Evolutionary conservation across 169 alveolate genomes (phyloP).

Genomic region (Cryptosporidium xiaoi): DNA sequence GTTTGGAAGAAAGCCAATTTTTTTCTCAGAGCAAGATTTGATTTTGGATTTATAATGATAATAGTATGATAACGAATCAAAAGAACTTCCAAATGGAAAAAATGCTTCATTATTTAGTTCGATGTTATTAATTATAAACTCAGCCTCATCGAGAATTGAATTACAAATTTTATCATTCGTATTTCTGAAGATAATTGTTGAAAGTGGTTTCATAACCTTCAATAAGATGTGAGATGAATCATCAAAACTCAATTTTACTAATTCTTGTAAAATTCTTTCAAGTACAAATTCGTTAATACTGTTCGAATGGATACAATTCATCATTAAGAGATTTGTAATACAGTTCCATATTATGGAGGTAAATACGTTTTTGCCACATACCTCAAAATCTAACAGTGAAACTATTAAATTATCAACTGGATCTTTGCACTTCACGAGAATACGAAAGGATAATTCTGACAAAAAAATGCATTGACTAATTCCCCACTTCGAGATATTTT

Average conservation of each 20-base stretch:
- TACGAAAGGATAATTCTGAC: conserved; percentile 23
- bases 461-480: conserved; percentile 10
- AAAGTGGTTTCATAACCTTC: conserved; percentile 29
- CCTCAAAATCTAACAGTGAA: conserved; percentile 1
- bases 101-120: neutral
- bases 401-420: neutral
- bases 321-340: conserved; percentile 11
- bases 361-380: neutral
- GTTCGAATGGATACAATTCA: conserved; percentile 28
- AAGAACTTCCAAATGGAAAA: conserved; percentile 71
- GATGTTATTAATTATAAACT: neutral
- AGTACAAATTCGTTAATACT: conserved; percentile 6
- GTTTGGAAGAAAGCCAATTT: conserved; percentile 5
- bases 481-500: conserved; percentile 41
- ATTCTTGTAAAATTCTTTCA: conserved; percentile 12
- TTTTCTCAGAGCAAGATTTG: neutral
- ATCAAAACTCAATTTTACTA: neutral
- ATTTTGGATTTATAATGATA: neutral
- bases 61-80: conserved; percentile 28
- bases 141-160: conserved; percentile 4
- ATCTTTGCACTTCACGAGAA: neutral
- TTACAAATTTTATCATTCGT: neutral
- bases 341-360: conserved; percentile 23
- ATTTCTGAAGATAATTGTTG: conserved; percentile 22
- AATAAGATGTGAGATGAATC: neutral